A percentile compares a stretch with the other conserved stretches of the same genome.
These are phyloP conservation scores for Saccharomyces hybrid DNA, from an alignment of 1,139 yeast species.

Conservation along the genomic window DNA sequence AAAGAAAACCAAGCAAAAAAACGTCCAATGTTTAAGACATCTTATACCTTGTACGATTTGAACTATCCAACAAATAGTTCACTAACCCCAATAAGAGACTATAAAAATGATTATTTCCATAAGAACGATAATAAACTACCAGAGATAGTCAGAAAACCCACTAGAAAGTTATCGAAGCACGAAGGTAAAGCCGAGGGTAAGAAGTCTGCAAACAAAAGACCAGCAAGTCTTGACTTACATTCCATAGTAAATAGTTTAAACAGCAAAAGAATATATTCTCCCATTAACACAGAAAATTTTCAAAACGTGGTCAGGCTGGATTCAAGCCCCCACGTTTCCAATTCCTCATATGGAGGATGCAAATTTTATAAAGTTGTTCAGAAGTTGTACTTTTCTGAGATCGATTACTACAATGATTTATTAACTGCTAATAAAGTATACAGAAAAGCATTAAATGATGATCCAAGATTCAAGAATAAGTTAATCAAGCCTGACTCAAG, in stretches of 20 bases:
- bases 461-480: slow-evolving; percentile 22
- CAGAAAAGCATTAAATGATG: slow-evolving; percentile 22
- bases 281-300: slow-evolving; percentile 17
- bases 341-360: slow-evolving; percentile 2
- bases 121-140: slow-evolving; percentile 23
- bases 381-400: slow-evolving; percentile 25
- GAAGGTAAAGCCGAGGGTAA: slow-evolving; percentile 1
- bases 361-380: slow-evolving; percentile 21
- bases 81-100: slow-evolving; percentile 31
- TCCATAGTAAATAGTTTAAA: slow-evolving; percentile 8
- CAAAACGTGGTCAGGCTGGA: slow-evolving; percentile 7
- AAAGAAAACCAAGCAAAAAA: not conserved
- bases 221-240: slow-evolving; percentile 14
- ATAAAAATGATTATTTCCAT: slow-evolving; percentile 26
- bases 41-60: slow-evolving; percentile 20
- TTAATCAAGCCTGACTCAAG: slow-evolving; percentile 16
- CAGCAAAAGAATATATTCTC: slow-evolving; percentile 29
- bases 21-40: slow-evolving; percentile 25
- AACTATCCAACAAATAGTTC: slow-evolving; percentile 17
- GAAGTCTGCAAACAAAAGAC: slow-evolving; percentile 12
- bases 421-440: slow-evolving; percentile 26
- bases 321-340: not conserved
- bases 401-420: slow-evolving; percentile 21
- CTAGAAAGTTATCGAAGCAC: not conserved
- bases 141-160: not conserved